These are phyloP conservation scores for Vitis hybrid DNA, from an alignment of 177 flowering plant species.

Conservation along the genomic window DNA sequence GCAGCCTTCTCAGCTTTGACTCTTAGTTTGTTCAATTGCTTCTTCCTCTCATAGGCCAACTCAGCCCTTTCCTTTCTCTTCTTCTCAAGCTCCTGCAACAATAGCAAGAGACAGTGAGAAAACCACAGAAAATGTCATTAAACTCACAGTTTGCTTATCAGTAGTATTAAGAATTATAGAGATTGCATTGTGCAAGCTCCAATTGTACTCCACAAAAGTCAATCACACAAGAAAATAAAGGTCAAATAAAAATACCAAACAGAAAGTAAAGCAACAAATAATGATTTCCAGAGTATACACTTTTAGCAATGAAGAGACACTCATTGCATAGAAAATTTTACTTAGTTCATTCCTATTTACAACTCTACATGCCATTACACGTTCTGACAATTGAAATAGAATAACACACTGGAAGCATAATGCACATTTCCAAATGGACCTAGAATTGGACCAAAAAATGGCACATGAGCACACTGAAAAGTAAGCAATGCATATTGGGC, in stretches of 20 bases:
- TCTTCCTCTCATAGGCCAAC: conserved; percentile 65
- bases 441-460: too few relatives aligned
- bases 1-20: conserved; percentile 76
- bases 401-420: too few relatives aligned
- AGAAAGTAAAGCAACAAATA: neutral
- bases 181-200: neutral
- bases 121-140: neutral
- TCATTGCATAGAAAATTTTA: too few relatives aligned
- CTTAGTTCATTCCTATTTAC: too few relatives aligned
- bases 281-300: neutral
- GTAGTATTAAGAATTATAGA: too few relatives aligned
- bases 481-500: too few relatives aligned
- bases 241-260: neutral
- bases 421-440: too few relatives aligned
- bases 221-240: neutral
- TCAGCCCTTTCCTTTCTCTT: conserved; percentile 79
- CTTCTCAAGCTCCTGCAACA: conserved; percentile 69
- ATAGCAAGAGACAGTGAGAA: neutral
- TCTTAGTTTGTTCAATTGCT: conserved; percentile 65
- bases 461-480: too few relatives aligned
- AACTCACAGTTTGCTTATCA: too few relatives aligned
- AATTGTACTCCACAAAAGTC: neutral
- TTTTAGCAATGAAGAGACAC: too few relatives aligned
- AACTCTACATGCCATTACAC: too few relatives aligned
- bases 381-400: too few relatives aligned